phyloP scores from a whole-genome alignment of 768 basidiomycete genomes.

The Inosperma sp. region DNA sequence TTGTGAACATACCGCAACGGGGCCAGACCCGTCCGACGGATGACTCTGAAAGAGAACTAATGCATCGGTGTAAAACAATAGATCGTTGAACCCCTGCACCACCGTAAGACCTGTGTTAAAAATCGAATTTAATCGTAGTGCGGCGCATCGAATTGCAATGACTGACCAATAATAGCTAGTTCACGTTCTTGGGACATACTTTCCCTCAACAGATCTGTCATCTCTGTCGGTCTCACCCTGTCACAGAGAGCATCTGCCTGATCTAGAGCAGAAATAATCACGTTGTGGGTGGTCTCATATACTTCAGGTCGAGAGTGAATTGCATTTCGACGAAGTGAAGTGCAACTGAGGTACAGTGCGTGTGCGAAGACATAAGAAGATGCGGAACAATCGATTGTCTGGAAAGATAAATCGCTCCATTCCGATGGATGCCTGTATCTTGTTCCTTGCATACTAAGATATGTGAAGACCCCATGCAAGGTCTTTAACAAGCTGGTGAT shows the following conservation, averaged over 20 bases:
- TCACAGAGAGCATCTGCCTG: conserved; percentile 24
- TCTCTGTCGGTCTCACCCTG: conserved; percentile 24
- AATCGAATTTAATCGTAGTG: not conserved
- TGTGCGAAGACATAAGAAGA: conserved; percentile 29
- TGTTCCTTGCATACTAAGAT: conserved; percentile 23
- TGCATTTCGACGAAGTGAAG: conserved; percentile 25
- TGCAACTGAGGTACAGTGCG: conserved; percentile 28
- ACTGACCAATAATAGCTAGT: conserved; percentile 21
- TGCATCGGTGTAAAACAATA: conserved; percentile 16
- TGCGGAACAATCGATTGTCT: conserved; percentile 21
- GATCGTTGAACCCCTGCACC: conserved; percentile 21
- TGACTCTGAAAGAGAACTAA: conserved; percentile 17
- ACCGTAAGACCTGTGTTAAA: conserved; percentile 18
- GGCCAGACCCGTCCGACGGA: conserved; percentile 18
- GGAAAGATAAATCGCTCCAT: conserved; percentile 18
- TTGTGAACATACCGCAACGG: conserved; percentile 17
- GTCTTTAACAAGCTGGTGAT: conserved; percentile 13
- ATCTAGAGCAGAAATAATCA: conserved; percentile 24
- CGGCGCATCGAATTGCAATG: not conserved
- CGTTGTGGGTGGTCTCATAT: conserved; percentile 26
- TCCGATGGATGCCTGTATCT: conserved; percentile 23
- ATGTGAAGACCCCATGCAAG: conserved; percentile 20
- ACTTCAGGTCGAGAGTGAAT: conserved; percentile 15
- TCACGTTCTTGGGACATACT: conserved; percentile 21
- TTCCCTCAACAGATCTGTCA: conserved; percentile 21